Evolutionary conservation across 2,329 filamentous ascomycete species (phyloP), one percentile per base, ranked within the genome.

Genomic region (Phialophora tarda): DNA sequence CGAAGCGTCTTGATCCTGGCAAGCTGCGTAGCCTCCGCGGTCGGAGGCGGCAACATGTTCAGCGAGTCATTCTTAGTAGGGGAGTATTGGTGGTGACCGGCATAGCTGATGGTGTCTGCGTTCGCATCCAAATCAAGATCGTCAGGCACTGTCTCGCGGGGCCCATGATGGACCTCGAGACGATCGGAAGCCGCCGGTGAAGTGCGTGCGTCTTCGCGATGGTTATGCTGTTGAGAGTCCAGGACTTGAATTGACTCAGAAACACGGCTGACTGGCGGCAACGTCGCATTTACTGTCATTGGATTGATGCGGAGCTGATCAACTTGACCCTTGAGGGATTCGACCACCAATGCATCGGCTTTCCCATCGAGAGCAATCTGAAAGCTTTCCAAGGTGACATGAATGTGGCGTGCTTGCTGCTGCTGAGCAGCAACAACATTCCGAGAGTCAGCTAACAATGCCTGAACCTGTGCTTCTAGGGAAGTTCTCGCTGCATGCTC

Each of bases 61-160:
- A 70, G 48, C 17, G 68, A 60, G 47, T 59, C 55, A 26, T 59
- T 32, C 24, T 60, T 32, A 14, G 41, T 47, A 24, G 38, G 23
- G 41, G 3, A 2, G 24, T n/a, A 23, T 32, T 41, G 11, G 11
- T 38, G 44, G 54, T 69, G 61, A 23, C 65, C 64, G n/a, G 32
- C 56, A 55, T 67, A 69, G 51, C 65, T 69, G 64, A 67, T 59
- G 10, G 64, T 69, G n/a, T 63, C 51, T 1, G 64, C 66, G 53
- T 67, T 66, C 26, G 57, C 66, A 44, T 71, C 69, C 24, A 71
- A 64, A 58, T 71, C 69, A 14, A 71, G 60, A 23, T 71, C 69
- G 4, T 67, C 63, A 3, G 67, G 60, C 10, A 67, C 48, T 8
- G 69, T 67, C n/a, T 51, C 47, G 41, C 56, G 38, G 26, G 30